These are phyloP conservation scores for Polytrichum formosum DNA, from an alignment of 225 moss, liverwort and hornwort species.

Conservation along the genomic window DNA sequence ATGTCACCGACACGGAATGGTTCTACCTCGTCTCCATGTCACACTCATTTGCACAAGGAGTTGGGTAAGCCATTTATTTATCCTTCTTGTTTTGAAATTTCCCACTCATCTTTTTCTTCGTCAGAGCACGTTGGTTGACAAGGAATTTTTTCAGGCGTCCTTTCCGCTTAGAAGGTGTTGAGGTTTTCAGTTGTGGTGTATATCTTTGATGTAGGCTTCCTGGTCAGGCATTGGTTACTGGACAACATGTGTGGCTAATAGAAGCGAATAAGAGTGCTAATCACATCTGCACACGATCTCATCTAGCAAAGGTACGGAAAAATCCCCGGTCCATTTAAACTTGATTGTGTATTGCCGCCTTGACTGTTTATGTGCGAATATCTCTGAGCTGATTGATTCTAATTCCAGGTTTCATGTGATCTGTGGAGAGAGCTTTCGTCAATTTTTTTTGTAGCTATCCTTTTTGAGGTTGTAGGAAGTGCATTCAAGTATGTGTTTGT, in stretches of 20 bases:
- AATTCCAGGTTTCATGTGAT: no score
- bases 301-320: constrained; percentile 59
- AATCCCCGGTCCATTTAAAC: not conserved
- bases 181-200: constrained; percentile 3
- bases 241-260: constrained; percentile 53
- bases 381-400: no score
- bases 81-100: not conserved
- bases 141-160: no score
- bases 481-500: no score
- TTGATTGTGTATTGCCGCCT: no score
- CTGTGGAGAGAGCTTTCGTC: no score
- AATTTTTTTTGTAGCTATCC: no score
- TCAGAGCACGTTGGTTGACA: no score
- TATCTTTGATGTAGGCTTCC: constrained; percentile 52
- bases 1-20: constrained; percentile 88
- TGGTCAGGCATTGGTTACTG: constrained; percentile 63
- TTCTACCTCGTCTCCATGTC: constrained; percentile 91
- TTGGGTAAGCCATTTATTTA: constrained; percentile 51
- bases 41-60: constrained; percentile 63
- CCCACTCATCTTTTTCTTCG: not conserved
- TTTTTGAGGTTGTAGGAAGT: no score
- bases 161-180: not conserved
- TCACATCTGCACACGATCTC: constrained; percentile 57
- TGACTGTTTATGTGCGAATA: no score
- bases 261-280: constrained; percentile 54